A percentile compares a stretch with the other conserved stretches of the same genome.
Evolutionary conservation across 352 stramenopile genomes (phyloP).

Genomic region (Phytopythium mirpurense): DNA sequence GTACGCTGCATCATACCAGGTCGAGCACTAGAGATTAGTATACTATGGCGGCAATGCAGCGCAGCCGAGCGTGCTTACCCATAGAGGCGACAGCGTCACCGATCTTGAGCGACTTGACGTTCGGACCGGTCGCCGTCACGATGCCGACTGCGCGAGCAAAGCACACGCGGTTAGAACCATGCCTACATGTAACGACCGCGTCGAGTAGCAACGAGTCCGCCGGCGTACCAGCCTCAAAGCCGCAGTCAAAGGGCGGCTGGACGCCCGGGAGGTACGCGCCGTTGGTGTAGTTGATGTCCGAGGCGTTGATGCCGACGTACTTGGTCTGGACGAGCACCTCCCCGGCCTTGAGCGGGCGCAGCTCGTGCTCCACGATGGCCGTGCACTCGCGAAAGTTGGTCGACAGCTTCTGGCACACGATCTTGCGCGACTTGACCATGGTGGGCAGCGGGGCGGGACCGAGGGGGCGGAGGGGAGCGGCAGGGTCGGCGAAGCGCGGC

Average conservation of each 20-base stretch:
- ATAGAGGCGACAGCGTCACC: conserved; percentile 1
- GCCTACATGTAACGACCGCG: not conserved
- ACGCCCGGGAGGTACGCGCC: conserved; percentile 14
- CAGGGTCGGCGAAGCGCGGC: conserved; percentile 8
- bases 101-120: not conserved
- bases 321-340: conserved; percentile 46
- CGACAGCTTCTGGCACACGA: conserved; percentile 74
- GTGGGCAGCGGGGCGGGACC: not conserved
- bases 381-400: conserved; percentile 78
- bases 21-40: no score
- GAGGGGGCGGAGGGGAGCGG: not conserved
- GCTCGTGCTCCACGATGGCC: conserved; percentile 43
- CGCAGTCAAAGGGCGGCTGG: conserved; percentile 16
- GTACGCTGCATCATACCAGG: no score
- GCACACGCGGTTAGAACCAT: not conserved
- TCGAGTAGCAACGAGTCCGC: not conserved
- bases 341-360: conserved; percentile 31
- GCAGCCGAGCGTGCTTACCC: not conserved
- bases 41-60: no score
- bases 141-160: not conserved
- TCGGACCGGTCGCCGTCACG: no score
- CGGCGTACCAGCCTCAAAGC: conserved; percentile 16
- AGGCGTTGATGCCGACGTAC: conserved; percentile 36
- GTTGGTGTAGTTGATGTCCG: conserved; percentile 28
- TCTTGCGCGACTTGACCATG: conserved; percentile 65